Conservation (phyloP, 1,284 basidiomycete genomes). For the Cryptococcus deneoformans region DNA sequence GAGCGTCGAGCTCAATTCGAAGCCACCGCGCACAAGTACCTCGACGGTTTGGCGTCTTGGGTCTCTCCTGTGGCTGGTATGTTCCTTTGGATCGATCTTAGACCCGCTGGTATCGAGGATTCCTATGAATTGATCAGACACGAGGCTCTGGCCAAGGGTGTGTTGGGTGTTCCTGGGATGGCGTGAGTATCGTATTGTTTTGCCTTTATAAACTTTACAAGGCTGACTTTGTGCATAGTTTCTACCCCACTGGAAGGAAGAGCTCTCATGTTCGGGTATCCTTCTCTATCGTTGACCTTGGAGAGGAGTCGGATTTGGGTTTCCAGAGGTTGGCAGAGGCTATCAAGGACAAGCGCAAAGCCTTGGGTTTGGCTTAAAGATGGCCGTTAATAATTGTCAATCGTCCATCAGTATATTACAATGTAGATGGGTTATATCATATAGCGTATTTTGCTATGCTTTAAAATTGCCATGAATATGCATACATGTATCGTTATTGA, state of each 20-base stretch:
- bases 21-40: constrained; percentile 65
- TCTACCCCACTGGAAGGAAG: constrained; percentile 66
- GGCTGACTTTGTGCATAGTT: constrained; percentile 42
- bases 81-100: constrained; percentile 73
- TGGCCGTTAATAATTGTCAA: too few species aligned
- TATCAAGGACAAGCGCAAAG: constrained; percentile 51
- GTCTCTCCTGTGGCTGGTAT: constrained; percentile 80
- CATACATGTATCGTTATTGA: too few species aligned
- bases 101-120: constrained; percentile 54
- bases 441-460: neutral
- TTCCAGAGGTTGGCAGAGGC: constrained; percentile 64
- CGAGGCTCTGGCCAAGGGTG: constrained; percentile 74
- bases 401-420: neutral
- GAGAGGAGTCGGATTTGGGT: constrained; percentile 68
- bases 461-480: too few species aligned
- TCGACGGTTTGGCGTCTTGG: constrained; percentile 79
- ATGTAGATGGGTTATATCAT: neutral
- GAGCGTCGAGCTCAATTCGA: constrained; percentile 76
- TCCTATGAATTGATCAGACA: constrained; percentile 72
- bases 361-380: constrained; percentile 11
- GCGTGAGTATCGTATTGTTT: constrained; percentile 23
- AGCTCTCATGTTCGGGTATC: constrained; percentile 73
- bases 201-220: neutral
- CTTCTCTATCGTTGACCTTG: constrained; percentile 70
- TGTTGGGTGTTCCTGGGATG: constrained; percentile 80